A percentile compares a stretch with the other conserved stretches of the same genome.
Evolutionary conservation across 768 basidiomycete genomes (phyloP).

Genomic region (Hortiboletus flavorubellus): DNA sequence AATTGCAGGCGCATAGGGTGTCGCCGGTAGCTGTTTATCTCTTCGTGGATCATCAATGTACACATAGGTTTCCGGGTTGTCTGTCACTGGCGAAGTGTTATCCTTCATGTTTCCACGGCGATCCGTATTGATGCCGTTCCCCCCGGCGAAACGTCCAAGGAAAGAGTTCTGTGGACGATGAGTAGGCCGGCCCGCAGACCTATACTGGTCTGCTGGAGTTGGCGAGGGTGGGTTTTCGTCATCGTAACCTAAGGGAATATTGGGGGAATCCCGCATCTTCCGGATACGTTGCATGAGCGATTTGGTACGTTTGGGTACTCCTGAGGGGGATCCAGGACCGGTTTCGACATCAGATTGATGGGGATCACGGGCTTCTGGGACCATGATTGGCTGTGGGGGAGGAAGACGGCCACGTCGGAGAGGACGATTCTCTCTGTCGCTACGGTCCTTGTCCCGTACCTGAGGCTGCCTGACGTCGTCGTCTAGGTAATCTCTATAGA

Average conservation of each 20-base stretch:
- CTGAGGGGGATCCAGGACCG: slow-evolving; percentile 40
- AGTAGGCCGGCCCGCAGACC: slow-evolving; percentile 45
- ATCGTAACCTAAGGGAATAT: slow-evolving; percentile 65
- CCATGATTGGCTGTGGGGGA: slow-evolving; percentile 81
- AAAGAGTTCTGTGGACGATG: slow-evolving; percentile 75
- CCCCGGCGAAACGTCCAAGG: slow-evolving; percentile 63
- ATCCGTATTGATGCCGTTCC: slow-evolving; percentile 28
- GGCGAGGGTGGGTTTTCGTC: slow-evolving; percentile 44
- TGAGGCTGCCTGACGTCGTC: slow-evolving; percentile 32
- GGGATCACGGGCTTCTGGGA: slow-evolving; percentile 54
- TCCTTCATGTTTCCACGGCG: slow-evolving; percentile 37
- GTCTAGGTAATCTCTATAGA: slow-evolving; percentile 43
- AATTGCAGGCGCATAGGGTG: slow-evolving; percentile 33
- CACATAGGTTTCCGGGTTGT: slow-evolving; percentile 55
- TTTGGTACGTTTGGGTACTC: slow-evolving; percentile 66
- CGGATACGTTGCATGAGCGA: slow-evolving; percentile 87
- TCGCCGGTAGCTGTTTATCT: slow-evolving; percentile 54
- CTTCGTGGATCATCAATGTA: slow-evolving; percentile 52
- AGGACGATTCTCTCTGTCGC: slow-evolving; percentile 31
- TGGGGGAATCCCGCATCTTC: slow-evolving; percentile 84
- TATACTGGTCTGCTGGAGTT: slow-evolving; percentile 34
- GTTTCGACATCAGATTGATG: slow-evolving; percentile 36
- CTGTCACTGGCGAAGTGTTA: slow-evolving; percentile 28
- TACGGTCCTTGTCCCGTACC: slow-evolving; percentile 34
- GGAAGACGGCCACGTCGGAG: slow-evolving; percentile 57